Conservation (phyloP, 352 stramenopile species). For the Globisporangium okanoganense region DNA sequence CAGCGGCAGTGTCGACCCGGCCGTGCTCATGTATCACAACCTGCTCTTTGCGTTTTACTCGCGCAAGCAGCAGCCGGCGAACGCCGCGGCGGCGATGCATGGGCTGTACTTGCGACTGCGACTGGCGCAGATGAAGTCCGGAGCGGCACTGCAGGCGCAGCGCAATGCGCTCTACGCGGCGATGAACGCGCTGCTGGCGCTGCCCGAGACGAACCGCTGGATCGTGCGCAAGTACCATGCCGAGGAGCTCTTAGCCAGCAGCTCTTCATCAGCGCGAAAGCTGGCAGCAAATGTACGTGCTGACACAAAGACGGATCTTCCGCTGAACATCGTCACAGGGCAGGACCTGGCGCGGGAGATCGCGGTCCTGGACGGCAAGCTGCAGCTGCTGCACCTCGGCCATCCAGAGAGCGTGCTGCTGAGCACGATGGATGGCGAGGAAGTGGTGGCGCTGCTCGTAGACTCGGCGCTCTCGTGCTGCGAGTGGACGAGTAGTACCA, state of each 20-base stretch:
- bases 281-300: background rate
- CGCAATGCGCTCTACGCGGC: constrained; percentile 61
- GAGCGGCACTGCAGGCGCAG: constrained; percentile 41
- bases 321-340: constrained; percentile 56
- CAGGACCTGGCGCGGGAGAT: constrained; percentile 60
- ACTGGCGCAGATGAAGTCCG: constrained; percentile 33
- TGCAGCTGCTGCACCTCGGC: constrained; percentile 47
- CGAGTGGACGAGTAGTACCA: constrained; percentile 20
- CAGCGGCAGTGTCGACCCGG: constrained; percentile 29
- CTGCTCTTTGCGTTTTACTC: constrained; percentile 72
- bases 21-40: constrained; percentile 55
- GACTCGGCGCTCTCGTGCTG: constrained; percentile 23
- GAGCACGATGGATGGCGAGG: constrained; percentile 49
- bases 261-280: constrained; percentile 10
- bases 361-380: constrained; percentile 57
- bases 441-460: constrained; percentile 55
- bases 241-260: constrained; percentile 34
- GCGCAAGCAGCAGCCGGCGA: constrained; percentile 55
- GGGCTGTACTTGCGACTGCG: constrained; percentile 46
- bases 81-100: constrained; percentile 60
- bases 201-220: constrained; percentile 50
- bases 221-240: constrained; percentile 68
- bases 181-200: constrained; percentile 34
- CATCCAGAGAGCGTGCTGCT: constrained; percentile 53
- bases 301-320: constrained; percentile 5